Conservation (phyloP, 1,139 yeast genomes). For the Kurtzmaniella natalensis region DNA sequence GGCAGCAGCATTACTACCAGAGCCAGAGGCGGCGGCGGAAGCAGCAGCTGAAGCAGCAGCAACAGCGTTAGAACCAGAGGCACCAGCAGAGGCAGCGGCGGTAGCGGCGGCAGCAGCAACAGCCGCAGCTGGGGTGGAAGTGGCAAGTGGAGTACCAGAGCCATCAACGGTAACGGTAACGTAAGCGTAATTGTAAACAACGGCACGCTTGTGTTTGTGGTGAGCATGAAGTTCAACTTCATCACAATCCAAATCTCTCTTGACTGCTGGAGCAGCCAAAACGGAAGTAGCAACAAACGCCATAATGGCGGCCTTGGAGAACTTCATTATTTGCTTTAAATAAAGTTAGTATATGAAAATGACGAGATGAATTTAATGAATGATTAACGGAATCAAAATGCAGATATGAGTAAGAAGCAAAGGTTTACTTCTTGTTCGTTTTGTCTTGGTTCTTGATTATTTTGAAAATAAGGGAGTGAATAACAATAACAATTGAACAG, state of each 20-base stretch:
- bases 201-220: constrained; percentile 41
- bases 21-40: constrained; percentile 8
- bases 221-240: constrained; percentile 36
- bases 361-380: no score
- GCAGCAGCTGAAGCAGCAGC: constrained; percentile 10
- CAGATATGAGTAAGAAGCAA: no score
- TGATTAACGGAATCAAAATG: no score
- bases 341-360: background rate
- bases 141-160: constrained; percentile 24
- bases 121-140: constrained; percentile 11
- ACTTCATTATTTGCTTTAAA: constrained; percentile 23
- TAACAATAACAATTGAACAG: no score
- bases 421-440: no score
- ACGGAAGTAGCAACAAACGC: constrained; percentile 40
- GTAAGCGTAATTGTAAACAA: constrained; percentile 36
- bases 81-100: constrained; percentile 6
- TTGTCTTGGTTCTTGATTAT: no score
- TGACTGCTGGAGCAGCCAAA: constrained; percentile 44
- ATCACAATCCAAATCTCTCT: constrained; percentile 30
- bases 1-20: constrained; percentile 12
- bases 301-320: constrained; percentile 24
- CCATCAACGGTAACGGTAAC: constrained; percentile 43
- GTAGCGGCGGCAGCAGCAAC: constrained; percentile 11
- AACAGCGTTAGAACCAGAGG: constrained; percentile 9
- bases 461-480: no score